Base-by-base conservation (phyloP, 169 alveolate species). In the Plasmodium vivax region DNA sequence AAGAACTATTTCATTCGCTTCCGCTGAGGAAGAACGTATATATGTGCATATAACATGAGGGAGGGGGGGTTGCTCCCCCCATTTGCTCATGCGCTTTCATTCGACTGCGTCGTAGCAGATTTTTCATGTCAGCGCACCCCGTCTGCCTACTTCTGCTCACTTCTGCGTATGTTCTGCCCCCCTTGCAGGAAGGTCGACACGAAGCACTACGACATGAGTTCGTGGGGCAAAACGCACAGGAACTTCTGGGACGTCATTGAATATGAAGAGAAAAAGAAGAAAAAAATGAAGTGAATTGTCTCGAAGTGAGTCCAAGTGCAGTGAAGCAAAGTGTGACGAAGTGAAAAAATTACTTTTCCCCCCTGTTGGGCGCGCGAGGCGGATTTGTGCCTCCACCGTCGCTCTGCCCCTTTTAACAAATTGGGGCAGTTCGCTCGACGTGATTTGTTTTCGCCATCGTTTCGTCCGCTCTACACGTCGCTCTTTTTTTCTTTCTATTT, bases 241-340 rank as follows among this genome's bases (percentile, higher is more conserved):
- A 85, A 85, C 41, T 85, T 85, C 45, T 85, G 93, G 93, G 93
- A 85, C 43, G 93, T 85, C 72, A 75, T 85, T 85, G 93, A 85
- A 85, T 85, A 85, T 85, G 93, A 85, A 85, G 93, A 85, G 38
- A 77, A 85, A 85, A 74, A 77, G 14, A 23, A 54, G 2, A 54
- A 74, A 85, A 73, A 51, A 56, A 62, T 23, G 34, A 62, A 62
- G 6, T 68, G 43, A 68, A 68, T 0, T 27, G 38, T 23, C 5
- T 12, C 19, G 19, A 47, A 2, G 58, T 47, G 58, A 47, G 19
- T 47, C 58, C 19, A 47, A 12, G 6, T 47, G 19, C 19, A 51
- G 0, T 51, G 43, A 2, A 7, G 16, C 2, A n/a, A 68, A 23
- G 38, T 23, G 27, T 23, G 27, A 23, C 12, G 2, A 30, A 10